Base-by-base conservation (phyloP, 805 yeast species). In the Kodamaea fukazawae region DNA sequence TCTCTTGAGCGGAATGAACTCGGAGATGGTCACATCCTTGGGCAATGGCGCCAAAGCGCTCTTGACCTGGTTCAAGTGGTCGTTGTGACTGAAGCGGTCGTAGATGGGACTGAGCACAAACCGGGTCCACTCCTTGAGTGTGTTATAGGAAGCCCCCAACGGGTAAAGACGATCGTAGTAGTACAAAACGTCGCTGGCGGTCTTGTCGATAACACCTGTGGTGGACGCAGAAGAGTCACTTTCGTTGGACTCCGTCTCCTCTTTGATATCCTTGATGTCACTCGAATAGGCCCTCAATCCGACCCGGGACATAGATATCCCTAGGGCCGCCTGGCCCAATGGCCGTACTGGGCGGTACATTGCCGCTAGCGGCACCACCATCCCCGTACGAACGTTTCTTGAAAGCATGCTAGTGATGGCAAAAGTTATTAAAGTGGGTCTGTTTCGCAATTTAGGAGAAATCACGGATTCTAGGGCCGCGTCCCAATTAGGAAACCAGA, bases 1-100 rank as follows among this genome's bases (percentile, higher is more conserved):
- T 44, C 95, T 71, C 41, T 69, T 71, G 40, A 90, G 75, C 0
- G 93, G 84, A 23, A 82, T 76, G 22, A 87, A 71, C 2, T 81
- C 79, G 5, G 75, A 69, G 35, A 87, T 66, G 20, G 71, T 61
- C 10, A 60, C 53, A 6, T 49, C 59, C 2, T 35, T 44, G 3
- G 71, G 70, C 17, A 67, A 48, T 6, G 71, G 69, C 11, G 51
- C 40, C 6, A 55, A 42, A 8, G 47, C 14, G 10, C 40, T 31
- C 8, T 32, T 34, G 44, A 64, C 60, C 29, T 39, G 43, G 2
- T 52, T 45, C 33, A 46, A 45, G 20, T 58, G 47, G 12, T 50
- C 39, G 1, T 50, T 55, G 7, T 47, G 49, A 12, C 42, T 43
- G 15, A 42, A 42, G 3, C 37, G 29, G 20, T 43, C 44, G 25